A percentile compares a stretch with the other conserved stretches of the same genome.
Conservation (phyloP, 148 eudicot species). For the Vaccinium corymbosum region DNA sequence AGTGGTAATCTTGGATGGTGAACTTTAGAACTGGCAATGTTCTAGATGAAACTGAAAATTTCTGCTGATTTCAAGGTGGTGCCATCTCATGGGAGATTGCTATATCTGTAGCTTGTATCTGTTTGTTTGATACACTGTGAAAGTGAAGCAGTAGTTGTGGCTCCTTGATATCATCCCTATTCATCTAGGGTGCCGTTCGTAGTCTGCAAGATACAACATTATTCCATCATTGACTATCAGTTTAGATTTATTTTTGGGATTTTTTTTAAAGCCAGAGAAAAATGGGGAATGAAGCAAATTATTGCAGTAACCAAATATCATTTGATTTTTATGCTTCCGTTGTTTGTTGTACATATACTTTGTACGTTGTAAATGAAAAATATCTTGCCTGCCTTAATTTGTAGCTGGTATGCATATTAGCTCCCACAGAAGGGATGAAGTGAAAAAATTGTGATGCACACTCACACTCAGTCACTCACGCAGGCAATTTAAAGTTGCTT, state of each 20-base stretch:
- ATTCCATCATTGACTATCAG: neutral
- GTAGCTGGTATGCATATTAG: neutral
- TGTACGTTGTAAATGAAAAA: neutral
- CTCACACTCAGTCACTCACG: fast-evolving
- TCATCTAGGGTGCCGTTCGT: neutral
- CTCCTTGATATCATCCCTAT: neutral
- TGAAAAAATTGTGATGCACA: neutral
- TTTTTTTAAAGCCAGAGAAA: neutral
- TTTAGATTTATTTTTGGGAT: neutral
- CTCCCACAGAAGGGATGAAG: neutral
- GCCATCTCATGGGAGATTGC: neutral
- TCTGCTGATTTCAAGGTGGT: neutral
- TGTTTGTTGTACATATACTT: neutral
- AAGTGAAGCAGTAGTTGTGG: neutral
- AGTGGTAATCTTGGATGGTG: neutral
- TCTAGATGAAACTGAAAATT: neutral
- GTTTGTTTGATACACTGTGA: neutral
- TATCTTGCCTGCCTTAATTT: neutral
- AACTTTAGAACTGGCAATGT: neutral
- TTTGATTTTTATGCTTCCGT: neutral
- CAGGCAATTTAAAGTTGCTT: neutral
- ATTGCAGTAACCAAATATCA: neutral
- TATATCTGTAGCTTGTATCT: neutral
- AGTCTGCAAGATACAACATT: neutral
- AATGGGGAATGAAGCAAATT: neutral